Percentiles rank a stretch among this genome's conserved stretches.
These are phyloP conservation scores for Naganishia vishniacii DNA, from an alignment of 768 basidiomycete genomes.

Conservation along the genomic window DNA sequence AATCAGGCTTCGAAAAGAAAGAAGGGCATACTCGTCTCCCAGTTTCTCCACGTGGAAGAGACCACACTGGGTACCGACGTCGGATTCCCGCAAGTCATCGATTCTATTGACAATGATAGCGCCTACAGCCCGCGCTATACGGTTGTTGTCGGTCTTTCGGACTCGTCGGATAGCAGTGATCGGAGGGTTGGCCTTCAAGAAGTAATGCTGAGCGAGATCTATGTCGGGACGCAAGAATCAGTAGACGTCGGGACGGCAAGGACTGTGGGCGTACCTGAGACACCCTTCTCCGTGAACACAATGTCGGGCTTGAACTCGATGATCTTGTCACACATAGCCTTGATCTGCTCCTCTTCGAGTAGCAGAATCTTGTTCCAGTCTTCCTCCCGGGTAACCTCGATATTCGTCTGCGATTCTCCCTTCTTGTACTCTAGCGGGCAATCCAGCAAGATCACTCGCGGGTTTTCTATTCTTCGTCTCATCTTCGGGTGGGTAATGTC, in stretches of 20 bases:
- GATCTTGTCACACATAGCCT: constrained; percentile 72
- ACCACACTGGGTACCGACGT: constrained; percentile 88
- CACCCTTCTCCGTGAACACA: constrained; percentile 94
- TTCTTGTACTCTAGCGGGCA: constrained; percentile 99
- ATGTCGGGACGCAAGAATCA: not conserved
- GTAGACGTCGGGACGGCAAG: not conserved
- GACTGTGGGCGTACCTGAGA: constrained; percentile 53
- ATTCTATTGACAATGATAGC: constrained; percentile 95
- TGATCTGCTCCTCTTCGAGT: constrained; percentile 96
- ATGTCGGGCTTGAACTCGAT: constrained; percentile 92
- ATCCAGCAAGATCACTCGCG: constrained; percentile 80
- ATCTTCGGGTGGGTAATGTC: constrained; percentile 97
- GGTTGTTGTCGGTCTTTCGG: constrained; percentile 97
- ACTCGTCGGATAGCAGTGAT: constrained; percentile 94
- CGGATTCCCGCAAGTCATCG: constrained; percentile 85
- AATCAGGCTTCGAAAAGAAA: not conserved
- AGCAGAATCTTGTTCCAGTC: constrained; percentile 89
- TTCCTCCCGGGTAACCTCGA: constrained; percentile 88
- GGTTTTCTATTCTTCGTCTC: constrained; percentile 82
- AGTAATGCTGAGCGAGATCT: constrained; percentile 91
- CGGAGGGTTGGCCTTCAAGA: constrained; percentile 64
- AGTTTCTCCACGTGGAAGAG: constrained; percentile 96
- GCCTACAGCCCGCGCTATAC: constrained; percentile 88
- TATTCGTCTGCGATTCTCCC: constrained; percentile 96
- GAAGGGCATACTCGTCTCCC: constrained; percentile 69